Conservation (phyloP, 345 rosid genomes). For the Erysimum cheiranthoides region DNA sequence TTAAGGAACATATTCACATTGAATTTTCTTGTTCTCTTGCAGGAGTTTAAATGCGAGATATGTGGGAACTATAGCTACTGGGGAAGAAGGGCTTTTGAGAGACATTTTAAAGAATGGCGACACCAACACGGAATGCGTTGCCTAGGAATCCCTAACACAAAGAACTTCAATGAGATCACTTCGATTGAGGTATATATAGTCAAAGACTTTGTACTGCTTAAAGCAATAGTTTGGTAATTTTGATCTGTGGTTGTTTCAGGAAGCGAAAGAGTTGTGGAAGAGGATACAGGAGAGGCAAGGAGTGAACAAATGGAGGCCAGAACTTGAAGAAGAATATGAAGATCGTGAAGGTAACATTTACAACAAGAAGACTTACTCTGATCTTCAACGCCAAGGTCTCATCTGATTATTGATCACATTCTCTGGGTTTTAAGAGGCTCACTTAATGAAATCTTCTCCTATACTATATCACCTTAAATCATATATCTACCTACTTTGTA, state of each 20-base stretch:
- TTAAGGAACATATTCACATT: neutral
- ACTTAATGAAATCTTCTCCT: neutral
- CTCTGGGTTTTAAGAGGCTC: conserved; percentile 2
- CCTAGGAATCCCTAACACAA: conserved; percentile 97
- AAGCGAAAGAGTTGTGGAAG: conserved; percentile 96
- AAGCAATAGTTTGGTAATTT: neutral
- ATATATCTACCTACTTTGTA: conserved; percentile 14
- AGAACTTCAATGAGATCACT: conserved; percentile 97
- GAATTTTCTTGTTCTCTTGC: conserved; percentile 6
- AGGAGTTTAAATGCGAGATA: conserved; percentile 98
- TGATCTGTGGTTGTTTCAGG: conserved; percentile 53
- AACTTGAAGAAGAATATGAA: conserved; percentile 99
- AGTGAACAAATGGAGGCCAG: conserved; percentile 95
- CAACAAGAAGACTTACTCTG: conserved; percentile 95
- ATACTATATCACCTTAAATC: neutral
- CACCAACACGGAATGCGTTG: conserved; percentile 99
- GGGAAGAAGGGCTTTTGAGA: conserved; percentile 98
- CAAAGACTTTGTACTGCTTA: neutral
- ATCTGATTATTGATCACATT: conserved; percentile 53
- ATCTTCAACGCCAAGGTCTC: conserved; percentile 97
- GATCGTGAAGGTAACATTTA: conserved; percentile 97
- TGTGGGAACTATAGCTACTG: conserved; percentile 95
- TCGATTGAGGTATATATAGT: conserved; percentile 66
- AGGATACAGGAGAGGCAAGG: conserved; percentile 89
- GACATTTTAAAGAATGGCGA: conserved; percentile 97